Base-by-base conservation (phyloP, 2,329 filamentous ascomycete species). In the Penicillium freii region DNA sequence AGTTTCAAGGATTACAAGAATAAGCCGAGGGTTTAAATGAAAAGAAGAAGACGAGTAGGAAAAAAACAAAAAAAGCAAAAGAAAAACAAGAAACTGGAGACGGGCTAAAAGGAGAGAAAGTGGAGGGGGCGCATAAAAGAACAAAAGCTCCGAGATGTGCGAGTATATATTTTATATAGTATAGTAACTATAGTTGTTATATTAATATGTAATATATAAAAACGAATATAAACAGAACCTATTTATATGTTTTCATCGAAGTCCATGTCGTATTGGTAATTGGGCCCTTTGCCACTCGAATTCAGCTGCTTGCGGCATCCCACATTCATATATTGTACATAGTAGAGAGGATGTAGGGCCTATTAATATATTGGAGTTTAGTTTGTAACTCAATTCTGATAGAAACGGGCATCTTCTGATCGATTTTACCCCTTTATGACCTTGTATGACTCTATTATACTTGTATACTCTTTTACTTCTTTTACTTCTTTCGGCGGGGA, bases 251-350 rank as follows among this genome's bases (percentile, higher is more conserved):
- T 36, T 49, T 49, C 46, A 49, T 51, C 23, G 5, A 33, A 15
- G 7, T 8, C 17, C 7, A n/a, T 40, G 21, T 53, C 31, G n/a
- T 25, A 40, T 51, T 56, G 52, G 53, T 54, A 50, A 61, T 59
- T 59, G 57, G 57, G 15, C 33, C 33, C 33, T 49, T 58, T 58
- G 50, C 55, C 50, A 54, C 57, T 46, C 31, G 34, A 50, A 57
- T 48, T 54, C 56, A 61, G 59, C 59, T 61, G 59, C 52, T 56
- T 61, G 52, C 52, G 59, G 56, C 43, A 47, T 27, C n/a, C 21
- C 40, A 27, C 39, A 25, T 36, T 19, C 6, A 31, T 29, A 21
- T 1, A 21, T 21, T 21, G 21, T 21, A 44, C 8, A 17, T n/a
- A 13, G 31, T 13, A 29, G 3, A 15, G 5, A 13, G n/a, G 13